Evolutionary conservation across 805 yeast species (phyloP).

Genomic region (Kluyveromyces aestuarii): DNA sequence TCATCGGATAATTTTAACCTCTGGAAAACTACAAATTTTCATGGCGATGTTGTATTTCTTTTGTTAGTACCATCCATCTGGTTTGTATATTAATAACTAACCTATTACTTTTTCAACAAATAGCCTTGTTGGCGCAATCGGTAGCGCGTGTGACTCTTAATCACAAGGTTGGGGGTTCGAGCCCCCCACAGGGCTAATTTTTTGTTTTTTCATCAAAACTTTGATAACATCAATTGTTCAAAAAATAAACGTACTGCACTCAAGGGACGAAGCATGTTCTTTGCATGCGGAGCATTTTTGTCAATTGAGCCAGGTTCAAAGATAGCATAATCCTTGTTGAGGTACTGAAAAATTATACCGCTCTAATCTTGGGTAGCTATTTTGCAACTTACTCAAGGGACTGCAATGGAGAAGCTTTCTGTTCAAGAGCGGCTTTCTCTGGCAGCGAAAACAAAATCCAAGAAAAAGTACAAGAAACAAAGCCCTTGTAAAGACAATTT

Average conservation of each 20-base stretch:
- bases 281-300: too few species aligned
- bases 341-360: neutral
- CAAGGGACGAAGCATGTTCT: too few species aligned
- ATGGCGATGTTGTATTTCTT: neutral
- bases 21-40: too few species aligned
- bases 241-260: too few species aligned
- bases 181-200: conserved; percentile 17
- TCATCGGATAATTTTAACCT: too few species aligned
- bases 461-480: conserved; percentile 20
- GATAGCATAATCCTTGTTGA: too few species aligned
- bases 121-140: conserved; percentile 11
- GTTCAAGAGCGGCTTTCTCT: conserved; percentile 78
- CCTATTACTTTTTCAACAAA: neutral
- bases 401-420: conserved; percentile 48
- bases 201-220: neutral
- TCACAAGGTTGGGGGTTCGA: conserved; percentile 16
- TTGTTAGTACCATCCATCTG: too few species aligned
- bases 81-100: too few species aligned
- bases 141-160: conserved; percentile 14
- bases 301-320: too few species aligned
- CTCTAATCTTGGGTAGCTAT: neutral
- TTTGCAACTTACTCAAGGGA: neutral
- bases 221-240: too few species aligned
- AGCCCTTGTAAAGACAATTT: conserved; percentile 10
- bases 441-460: conserved; percentile 50